Percentiles rank a stretch among this genome's conserved stretches.
Evolutionary conservation across 2,329 filamentous ascomycete species (phyloP).

Genomic region (Alternaria panax): DNA sequence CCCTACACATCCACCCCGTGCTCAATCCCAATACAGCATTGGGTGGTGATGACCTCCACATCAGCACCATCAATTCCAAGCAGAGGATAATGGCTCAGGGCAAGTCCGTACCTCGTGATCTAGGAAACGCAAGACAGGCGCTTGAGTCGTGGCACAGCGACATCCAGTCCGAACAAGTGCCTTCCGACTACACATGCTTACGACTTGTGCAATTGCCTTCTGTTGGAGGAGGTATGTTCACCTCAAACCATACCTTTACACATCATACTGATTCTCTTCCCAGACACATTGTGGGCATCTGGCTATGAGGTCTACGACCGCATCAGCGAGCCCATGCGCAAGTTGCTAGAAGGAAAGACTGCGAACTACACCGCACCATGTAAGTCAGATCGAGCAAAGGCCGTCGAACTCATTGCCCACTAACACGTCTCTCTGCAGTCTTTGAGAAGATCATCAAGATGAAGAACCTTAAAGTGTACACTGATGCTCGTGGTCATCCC

Average conservation of each 20-base stretch:
- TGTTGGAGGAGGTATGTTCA: constrained; percentile 3
- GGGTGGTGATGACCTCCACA: constrained; percentile 9
- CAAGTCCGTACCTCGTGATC: constrained; percentile 7
- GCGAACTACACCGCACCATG: constrained; percentile 12
- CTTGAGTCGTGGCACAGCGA: constrained; percentile 11
- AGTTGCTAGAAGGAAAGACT: constrained; percentile 6
- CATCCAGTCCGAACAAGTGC: constrained; percentile 11
- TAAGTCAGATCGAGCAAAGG: background rate
- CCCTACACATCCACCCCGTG: constrained; percentile 9
- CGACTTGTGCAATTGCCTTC: constrained; percentile 1
- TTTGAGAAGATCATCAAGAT: constrained; percentile 12
- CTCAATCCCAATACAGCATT: constrained; percentile 6
- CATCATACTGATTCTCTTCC: background rate
- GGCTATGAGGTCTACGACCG: constrained; percentile 11
- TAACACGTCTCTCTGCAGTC: background rate
- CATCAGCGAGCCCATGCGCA: constrained; percentile 10
- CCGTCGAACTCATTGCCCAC: background rate
- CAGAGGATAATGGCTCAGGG: constrained; percentile 8
- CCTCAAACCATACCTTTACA: background rate
- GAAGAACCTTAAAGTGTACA: constrained; percentile 3
- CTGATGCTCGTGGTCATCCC: constrained; percentile 55
- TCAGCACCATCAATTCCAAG: constrained; percentile 13
- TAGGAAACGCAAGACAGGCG: constrained; percentile 5
- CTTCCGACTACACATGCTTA: constrained; percentile 13
- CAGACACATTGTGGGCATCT: constrained; percentile 12